Evolutionary conservation across 768 basidiomycete genomes (phyloP).

Genomic region (Mrakia blollopis): DNA sequence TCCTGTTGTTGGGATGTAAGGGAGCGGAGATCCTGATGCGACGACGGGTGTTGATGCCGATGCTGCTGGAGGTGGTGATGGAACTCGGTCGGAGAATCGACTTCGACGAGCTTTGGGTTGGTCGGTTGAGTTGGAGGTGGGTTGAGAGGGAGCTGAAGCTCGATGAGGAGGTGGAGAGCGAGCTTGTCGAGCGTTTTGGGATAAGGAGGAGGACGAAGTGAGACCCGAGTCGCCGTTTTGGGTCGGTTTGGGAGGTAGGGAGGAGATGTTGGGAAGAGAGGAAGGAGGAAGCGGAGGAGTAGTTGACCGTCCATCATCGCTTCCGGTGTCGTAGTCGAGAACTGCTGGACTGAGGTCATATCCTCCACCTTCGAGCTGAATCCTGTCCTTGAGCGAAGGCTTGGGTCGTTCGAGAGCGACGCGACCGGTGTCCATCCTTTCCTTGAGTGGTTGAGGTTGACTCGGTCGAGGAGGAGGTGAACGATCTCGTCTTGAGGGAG

Average conservation of each 20-base stretch:
- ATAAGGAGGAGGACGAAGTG: not conserved
- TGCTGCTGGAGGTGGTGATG: not conserved
- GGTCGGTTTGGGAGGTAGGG: not conserved
- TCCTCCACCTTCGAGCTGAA: not conserved
- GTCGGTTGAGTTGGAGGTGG: not conserved
- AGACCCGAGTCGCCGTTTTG: not conserved
- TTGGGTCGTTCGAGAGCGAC: not conserved
- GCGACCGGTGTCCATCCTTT: not conserved
- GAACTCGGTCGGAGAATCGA: conserved; percentile 4
- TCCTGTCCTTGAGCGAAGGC: conserved; percentile 7
- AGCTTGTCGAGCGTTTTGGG: not conserved
- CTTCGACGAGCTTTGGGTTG: not conserved
- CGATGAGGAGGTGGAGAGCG: not conserved
- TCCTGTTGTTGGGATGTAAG: not conserved
- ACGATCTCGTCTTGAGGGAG: not conserved
- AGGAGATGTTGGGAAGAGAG: not conserved
- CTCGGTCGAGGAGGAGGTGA: too few species aligned
- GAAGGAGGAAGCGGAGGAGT: conserved; percentile 2
- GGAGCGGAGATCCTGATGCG: not conserved
- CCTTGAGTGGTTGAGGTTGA: too few species aligned
- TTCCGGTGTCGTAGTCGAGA: conserved; percentile 1
- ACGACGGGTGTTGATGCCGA: too few species aligned
- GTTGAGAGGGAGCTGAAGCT: not conserved
- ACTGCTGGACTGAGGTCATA: conserved; percentile 6
- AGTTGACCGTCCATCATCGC: not conserved